Conservation (phyloP, 106 monocot genomes). For the Cymbidium sinense region DNA sequence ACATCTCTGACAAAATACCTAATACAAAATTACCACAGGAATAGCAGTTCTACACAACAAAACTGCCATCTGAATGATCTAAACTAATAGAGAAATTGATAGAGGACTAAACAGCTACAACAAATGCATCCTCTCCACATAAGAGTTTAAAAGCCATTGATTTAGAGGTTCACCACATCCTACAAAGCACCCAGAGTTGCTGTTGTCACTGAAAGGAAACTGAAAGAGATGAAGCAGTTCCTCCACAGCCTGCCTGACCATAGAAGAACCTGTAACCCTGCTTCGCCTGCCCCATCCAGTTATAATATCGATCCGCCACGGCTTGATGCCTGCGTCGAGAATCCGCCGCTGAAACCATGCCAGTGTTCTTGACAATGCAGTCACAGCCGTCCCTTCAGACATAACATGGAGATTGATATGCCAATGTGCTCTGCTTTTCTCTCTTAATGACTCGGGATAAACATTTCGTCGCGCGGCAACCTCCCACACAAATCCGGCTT, state of each 20-base stretch:
- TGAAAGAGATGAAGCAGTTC: conserved; percentile 58
- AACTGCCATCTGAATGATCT: neutral
- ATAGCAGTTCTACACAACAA: neutral
- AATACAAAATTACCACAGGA: neutral
- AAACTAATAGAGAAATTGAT: neutral
- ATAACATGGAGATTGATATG: conserved; percentile 93
- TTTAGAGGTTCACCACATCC: conserved; percentile 74
- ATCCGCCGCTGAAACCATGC: conserved; percentile 73
- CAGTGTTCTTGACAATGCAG: conserved; percentile 75
- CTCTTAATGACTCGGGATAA: conserved; percentile 74
- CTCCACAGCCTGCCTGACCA: conserved; percentile 74
- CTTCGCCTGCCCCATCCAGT: conserved; percentile 96
- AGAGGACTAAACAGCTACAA: conserved; percentile 22
- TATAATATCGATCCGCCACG: conserved; percentile 68
- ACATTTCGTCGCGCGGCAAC: conserved; percentile 71
- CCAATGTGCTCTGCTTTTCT: conserved; percentile 70
- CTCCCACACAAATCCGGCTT: conserved; percentile 94
- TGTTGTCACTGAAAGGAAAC: conserved; percentile 61
- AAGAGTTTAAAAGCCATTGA: conserved; percentile 74
- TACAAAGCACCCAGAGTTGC: conserved; percentile 89
- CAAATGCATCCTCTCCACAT: conserved; percentile 94
- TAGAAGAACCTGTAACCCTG: conserved; percentile 76
- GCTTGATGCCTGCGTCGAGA: conserved; percentile 35
- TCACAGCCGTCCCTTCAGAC: conserved; percentile 92
- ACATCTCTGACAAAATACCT: too few species aligned